Percentiles rank a stretch among this genome's conserved stretches.
These are phyloP conservation scores for Ogataea hybrid DNA, from an alignment of 1,139 yeast genomes.

Conservation along the genomic window DNA sequence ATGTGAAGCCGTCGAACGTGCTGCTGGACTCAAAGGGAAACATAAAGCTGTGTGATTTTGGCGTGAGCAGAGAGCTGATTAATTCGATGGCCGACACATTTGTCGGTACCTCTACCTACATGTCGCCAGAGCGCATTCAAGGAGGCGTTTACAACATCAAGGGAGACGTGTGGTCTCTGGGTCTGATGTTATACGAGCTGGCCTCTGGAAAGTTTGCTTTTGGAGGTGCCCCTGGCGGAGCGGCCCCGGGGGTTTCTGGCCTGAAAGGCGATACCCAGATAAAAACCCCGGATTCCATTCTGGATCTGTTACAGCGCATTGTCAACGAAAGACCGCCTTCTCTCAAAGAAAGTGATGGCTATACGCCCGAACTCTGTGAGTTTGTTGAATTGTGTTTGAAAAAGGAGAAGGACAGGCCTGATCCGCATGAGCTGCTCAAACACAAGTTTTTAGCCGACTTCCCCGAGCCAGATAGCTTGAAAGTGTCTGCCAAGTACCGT, in stretches of 20 bases:
- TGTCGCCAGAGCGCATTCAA: conserved; percentile 97
- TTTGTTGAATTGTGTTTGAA: conserved; percentile 69
- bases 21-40: conserved; percentile 71
- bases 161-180: conserved; percentile 96
- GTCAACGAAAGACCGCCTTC: conserved; percentile 92
- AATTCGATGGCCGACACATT: conserved; percentile 95
- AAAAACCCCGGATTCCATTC: conserved; percentile 58
- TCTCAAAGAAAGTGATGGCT: conserved; percentile 40
- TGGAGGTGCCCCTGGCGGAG: conserved; percentile 33
- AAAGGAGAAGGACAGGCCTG: conserved; percentile 60
- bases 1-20: conserved; percentile 88
- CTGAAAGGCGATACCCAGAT: conserved; percentile 49
- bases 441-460: conserved; percentile 32
- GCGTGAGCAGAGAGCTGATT: conserved; percentile 86
- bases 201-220: conserved; percentile 79
- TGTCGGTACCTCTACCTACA: conserved; percentile 95
- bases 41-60: conserved; percentile 87
- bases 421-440: conserved; percentile 31
- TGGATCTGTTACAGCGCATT: conserved; percentile 85
- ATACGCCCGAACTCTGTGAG: conserved; percentile 47
- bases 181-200: conserved; percentile 82
- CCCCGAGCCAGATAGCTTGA: conserved; percentile 23
- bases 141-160: conserved; percentile 91
- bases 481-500: conserved; percentile 25
- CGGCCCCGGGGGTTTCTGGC: conserved; percentile 21